These are phyloP conservation scores for Rutstroemia sp. DNA, from an alignment of 2,329 filamentous ascomycete species.

Conservation along the genomic window DNA sequence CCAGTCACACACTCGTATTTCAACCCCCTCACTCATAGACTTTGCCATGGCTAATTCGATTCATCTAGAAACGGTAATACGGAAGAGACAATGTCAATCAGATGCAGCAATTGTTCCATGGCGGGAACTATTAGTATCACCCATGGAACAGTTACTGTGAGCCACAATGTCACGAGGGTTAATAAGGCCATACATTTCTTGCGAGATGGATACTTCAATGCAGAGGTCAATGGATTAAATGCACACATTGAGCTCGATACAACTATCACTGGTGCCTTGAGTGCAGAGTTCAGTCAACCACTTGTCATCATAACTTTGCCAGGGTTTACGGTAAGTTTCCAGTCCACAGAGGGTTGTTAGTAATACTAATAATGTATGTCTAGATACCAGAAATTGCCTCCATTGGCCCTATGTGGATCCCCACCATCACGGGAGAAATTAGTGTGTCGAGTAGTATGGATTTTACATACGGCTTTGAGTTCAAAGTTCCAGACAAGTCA, in stretches of 20 bases:
- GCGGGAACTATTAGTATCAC: not conserved
- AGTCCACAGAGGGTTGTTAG: not conserved
- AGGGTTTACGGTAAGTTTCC: not conserved
- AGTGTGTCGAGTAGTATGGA: not conserved
- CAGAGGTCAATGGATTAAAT: not conserved
- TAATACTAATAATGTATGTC: not conserved
- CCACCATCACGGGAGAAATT: not conserved
- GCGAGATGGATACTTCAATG: constrained; percentile 1
- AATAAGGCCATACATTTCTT: not conserved
- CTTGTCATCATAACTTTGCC: not conserved
- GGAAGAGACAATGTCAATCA: not conserved
- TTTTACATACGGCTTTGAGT: constrained; percentile 5
- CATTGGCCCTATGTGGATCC: not conserved
- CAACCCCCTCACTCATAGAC: too few species aligned
- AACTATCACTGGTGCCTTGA: not conserved
- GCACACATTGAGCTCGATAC: constrained; percentile 8
- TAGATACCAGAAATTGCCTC: not conserved
- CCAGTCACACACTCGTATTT: not conserved
- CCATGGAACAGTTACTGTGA: constrained; percentile 1
- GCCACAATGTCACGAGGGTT: not conserved
- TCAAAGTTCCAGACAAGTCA: not conserved
- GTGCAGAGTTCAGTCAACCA: not conserved
- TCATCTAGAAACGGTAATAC: not conserved
- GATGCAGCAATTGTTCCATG: constrained; percentile 3
- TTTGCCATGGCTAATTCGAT: not conserved